Evolutionary conservation across 768 basidiomycete species (phyloP).

Genomic region (Trametes meyenii): DNA sequence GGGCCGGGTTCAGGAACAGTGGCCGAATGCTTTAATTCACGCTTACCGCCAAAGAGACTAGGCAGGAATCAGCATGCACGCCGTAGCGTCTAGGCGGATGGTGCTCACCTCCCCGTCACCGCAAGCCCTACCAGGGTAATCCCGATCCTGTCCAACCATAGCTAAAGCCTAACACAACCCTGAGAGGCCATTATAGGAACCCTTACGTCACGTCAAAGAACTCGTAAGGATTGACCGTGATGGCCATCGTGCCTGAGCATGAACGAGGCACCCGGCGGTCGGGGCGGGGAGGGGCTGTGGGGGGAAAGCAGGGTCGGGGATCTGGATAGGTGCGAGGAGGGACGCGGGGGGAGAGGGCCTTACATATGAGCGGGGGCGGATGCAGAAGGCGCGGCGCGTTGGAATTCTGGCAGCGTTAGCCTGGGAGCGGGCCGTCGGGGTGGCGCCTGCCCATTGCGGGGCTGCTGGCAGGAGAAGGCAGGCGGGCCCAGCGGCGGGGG

Average conservation of each 20-base stretch:
- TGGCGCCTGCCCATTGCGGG: conserved; percentile 11
- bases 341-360: not conserved
- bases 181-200: not conserved
- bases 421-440: conserved; percentile 6
- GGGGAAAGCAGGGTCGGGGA: not conserved
- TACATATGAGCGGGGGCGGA: conserved; percentile 7
- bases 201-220: conserved; percentile 16
- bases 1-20: not conserved
- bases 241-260: conserved; percentile 8
- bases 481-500: not conserved
- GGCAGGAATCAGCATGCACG: not conserved
- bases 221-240: conserved; percentile 7
- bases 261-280: not conserved
- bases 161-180: not conserved
- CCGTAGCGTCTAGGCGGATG: not conserved
- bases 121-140: conserved; percentile 11
- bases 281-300: not conserved
- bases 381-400: conserved; percentile 2
- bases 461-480: not conserved
- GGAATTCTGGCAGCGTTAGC: conserved; percentile 4
- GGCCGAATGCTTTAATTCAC: not conserved
- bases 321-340: not conserved
- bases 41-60: conserved; percentile 14
- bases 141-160: conserved; percentile 2
- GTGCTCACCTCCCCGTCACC: conserved; percentile 10